Evolutionary conservation across 768 basidiomycete genomes (phyloP), one percentile per base, ranked within the genome.

Genomic region (Melanogaster broomeanus): DNA sequence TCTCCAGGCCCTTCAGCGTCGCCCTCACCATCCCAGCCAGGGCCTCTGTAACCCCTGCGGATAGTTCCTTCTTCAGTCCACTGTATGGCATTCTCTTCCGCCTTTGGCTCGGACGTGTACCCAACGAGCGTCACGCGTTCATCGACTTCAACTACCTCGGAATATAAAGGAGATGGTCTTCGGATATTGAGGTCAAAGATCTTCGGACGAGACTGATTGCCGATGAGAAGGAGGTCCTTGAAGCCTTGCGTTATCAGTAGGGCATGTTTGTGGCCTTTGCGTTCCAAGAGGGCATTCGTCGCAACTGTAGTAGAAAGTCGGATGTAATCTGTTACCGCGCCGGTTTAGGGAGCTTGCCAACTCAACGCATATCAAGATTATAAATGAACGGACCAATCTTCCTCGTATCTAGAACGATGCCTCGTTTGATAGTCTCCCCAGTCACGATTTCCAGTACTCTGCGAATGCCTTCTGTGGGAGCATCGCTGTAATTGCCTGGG

Each of bases 161-260:
- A 81, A 67, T 95, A 98, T 6, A 98, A 74, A 3, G 90, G 87
- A 0, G 78, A 60, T 0, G 87, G 78, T 10, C 91, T 82, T 22
- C 85, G 82, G 65, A 98, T 95, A 61, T 95, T 90, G 22, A 98
- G 78, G 68, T 97, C 95, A 61, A 98, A 98, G 59, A 98, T 97
- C 61, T 83, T 84, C 2, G 96, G 96, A 19, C 96, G 87, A 16
- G 93, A 88, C 67, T 98, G 96, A 67, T 97, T 97, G 9, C 93
- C 93, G 52, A 98, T 98, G 28, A 90, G 78, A 6, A 98, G 79
- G 10, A 98, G 83, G 68, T 97, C 95, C 65, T 84, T 84, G 77
- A 95, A 96, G 0, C 93, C 93, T 53, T 83, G 83, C 1, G 96
- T 98, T 62, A 95, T 96, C 13, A 97, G 73, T 31, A 98, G 75